Evolutionary conservation across 495 filamentous ascomycete species (phyloP), one percentile per base, ranked within the genome.

Genomic region (Tuber aestivum): DNA sequence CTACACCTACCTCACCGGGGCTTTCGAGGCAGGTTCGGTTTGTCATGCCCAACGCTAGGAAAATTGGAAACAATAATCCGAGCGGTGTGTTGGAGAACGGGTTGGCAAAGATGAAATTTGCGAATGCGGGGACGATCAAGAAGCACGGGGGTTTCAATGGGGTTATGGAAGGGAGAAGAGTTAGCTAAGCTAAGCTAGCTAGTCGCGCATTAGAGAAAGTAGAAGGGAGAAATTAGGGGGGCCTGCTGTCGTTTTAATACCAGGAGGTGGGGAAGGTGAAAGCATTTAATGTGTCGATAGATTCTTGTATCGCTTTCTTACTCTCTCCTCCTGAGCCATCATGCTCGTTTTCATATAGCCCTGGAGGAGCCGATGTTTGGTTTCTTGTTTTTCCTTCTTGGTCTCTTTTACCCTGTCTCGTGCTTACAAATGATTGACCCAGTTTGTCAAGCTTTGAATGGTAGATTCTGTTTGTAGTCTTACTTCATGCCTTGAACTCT

Each of bases 81-180:
- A 35, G 78, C 27, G 78, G 78, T 16, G 78, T 79, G 37, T 68
- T 79, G 50, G 78, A 79, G 38, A 79, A 70, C 27, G 78, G 78
- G 23, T 68, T 79, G n/a, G 78, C 78, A 9, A 79, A 79, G 38
- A 79, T 79, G 78, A 79, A 79, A 70, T 79, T 79, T 72, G 72
- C 76, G 18, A 79, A 75, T 37, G n/a, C 56, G 56, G 56, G 56
- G n/a, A 32, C 56, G 9, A n/a, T 56, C 35, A 75, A 68, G 45
- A 79, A 73, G 50, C 72, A 40, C 20, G 77, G 73, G 65, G 41
- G 72, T 12, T 75, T 79, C 75, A 65, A 65, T 27, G 56, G 56
- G 56, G 56, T 32, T 65, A 65, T 65, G 4, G 56, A 65, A 18
- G 56, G 56, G 56, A 32, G 56, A 32, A 65, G 56, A 65, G n/a